Conservation (phyloP, 768 basidiomycete species). For the Mycena belliarum region DNA sequence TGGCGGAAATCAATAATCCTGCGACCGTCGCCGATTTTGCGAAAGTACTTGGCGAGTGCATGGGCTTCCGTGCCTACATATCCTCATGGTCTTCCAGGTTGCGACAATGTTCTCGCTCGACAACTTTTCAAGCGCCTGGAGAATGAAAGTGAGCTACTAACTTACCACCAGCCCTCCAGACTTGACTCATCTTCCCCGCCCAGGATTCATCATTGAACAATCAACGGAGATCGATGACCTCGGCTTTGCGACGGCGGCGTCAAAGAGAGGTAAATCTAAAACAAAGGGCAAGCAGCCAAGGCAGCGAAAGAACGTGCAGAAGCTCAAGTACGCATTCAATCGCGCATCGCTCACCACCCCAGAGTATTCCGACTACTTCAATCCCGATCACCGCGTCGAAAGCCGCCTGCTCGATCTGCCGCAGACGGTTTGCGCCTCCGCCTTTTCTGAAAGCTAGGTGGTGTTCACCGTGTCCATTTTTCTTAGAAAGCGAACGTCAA, state of each 20-base stretch:
- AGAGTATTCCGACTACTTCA: constrained; percentile 70
- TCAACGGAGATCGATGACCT: constrained; percentile 49
- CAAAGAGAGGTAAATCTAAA: constrained; percentile 43
- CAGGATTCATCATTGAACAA: constrained; percentile 65
- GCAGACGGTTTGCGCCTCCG: constrained; percentile 46
- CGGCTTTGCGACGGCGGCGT: constrained; percentile 45
- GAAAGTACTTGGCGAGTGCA: constrained; percentile 55
- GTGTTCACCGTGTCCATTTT: constrained; percentile 1
- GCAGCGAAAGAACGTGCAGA: constrained; percentile 53
- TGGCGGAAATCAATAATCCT: constrained; percentile 53
- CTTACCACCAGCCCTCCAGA: neutral
- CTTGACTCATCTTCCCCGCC: neutral
- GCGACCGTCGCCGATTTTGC: constrained; percentile 53
- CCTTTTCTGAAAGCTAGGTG: neutral
- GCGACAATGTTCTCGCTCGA: constrained; percentile 52
- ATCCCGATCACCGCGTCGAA: constrained; percentile 60
- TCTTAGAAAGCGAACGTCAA: constrained; percentile 24
- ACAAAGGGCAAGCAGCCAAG: constrained; percentile 42
- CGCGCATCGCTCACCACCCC: constrained; percentile 41
- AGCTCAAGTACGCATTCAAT: constrained; percentile 60
- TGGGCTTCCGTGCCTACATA: neutral
- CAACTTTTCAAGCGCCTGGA: constrained; percentile 72
- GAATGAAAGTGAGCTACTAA: constrained; percentile 55
- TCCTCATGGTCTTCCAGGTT: constrained; percentile 37
- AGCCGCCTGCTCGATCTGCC: constrained; percentile 60